Conservation (phyloP, 768 basidiomycete genomes). For the Lentinus tigrinus region DNA sequence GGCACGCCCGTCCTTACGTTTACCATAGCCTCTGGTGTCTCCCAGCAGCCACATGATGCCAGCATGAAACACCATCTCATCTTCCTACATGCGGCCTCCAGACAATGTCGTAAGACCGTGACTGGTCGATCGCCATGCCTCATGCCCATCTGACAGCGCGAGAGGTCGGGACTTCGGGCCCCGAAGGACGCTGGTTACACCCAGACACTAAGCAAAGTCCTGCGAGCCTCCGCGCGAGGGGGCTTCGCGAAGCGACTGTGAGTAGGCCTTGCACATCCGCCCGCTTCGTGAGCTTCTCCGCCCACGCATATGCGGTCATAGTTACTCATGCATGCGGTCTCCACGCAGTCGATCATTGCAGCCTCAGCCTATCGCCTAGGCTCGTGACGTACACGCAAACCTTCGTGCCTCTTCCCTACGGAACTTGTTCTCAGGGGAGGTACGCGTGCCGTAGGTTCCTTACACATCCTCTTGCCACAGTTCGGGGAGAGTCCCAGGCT, state of each 20-base stretch:
- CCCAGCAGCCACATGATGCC: neutral
- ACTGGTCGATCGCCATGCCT: neutral
- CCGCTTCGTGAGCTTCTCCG: neutral
- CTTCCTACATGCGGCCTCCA: neutral
- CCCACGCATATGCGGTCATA: neutral
- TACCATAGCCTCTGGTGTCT: neutral
- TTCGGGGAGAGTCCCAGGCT: too few relatives aligned
- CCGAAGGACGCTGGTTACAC: too few relatives aligned
- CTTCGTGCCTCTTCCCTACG: neutral
- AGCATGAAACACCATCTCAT: neutral
- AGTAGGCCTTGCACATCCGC: neutral
- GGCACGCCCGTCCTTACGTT: too few relatives aligned
- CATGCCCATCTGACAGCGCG: too few relatives aligned
- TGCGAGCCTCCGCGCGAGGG: too few relatives aligned
- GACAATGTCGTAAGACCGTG: neutral
- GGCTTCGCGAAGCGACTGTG: slow-evolving; percentile 10
- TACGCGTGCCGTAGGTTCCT: neutral
- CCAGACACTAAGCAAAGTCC: too few relatives aligned
- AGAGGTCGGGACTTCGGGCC: too few relatives aligned
- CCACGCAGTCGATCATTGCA: neutral
- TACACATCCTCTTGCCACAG: too few relatives aligned
- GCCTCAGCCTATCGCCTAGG: neutral
- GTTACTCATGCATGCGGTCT: neutral
- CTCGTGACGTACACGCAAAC: neutral
- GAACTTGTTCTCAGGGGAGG: neutral